Evolutionary conservation across 78 protist genomes (phyloP).

Genomic region (Salpingoeca rosetta): DNA sequence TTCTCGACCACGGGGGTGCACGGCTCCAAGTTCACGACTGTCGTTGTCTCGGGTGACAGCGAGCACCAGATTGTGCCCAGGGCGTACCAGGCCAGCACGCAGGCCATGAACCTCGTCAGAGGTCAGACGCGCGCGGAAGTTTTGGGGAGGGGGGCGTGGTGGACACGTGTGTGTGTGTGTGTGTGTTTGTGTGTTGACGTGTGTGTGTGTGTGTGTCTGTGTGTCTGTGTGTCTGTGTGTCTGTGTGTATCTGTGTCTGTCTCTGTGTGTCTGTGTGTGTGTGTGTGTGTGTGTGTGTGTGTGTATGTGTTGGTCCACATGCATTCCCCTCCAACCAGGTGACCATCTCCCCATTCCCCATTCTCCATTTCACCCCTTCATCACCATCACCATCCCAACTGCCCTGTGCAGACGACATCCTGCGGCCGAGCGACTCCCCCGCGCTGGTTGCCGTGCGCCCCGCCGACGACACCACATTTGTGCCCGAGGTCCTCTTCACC

Average conservation of each 20-base stretch:
- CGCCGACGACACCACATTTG: not conserved
- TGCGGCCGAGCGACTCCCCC: not conserved
- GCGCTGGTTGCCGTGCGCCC: not conserved
- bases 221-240: not conserved
- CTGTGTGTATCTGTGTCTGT: no score
- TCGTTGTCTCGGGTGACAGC: constrained; percentile 21
- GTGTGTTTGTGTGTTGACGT: no score
- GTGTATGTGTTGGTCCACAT: not conserved
- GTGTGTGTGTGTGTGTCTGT: no score
- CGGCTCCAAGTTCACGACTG: constrained; percentile 44
- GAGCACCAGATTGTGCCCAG: not conserved
- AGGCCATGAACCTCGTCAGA: constrained; percentile 19
- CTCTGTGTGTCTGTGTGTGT: not conserved
- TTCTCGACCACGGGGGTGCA: constrained; percentile 12
- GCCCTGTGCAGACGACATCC: not conserved
- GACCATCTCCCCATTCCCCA: no score
- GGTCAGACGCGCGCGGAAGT: not conserved
- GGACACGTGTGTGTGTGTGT: no score
- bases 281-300: not conserved
- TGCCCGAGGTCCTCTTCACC: not conserved
- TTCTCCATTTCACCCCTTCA: no score
- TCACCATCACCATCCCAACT: no score
- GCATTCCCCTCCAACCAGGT: no score
- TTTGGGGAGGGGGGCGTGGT: not conserved
- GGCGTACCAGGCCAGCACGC: constrained; percentile 40